A percentile compares a stretch with the other conserved stretches of the same genome.
Conservation (phyloP, 2,329 filamentous ascomycete genomes). For the Claviceps lovelessii region DNA sequence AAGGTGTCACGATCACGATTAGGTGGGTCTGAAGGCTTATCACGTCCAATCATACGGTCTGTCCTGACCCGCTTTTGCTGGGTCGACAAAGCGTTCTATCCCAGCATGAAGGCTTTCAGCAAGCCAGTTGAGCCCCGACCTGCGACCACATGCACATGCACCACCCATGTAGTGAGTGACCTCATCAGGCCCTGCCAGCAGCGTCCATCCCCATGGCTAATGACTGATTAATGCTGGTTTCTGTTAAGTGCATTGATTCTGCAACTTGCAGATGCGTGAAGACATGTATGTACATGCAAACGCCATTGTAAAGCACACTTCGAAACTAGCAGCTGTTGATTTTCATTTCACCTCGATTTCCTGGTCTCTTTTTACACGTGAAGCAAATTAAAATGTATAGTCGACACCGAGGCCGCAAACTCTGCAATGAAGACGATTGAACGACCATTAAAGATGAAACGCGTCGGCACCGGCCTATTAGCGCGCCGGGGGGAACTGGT, state of each 20-base stretch:
- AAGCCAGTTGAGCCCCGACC: not conserved
- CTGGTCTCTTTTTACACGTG: too few relatives aligned
- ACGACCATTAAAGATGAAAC: not conserved
- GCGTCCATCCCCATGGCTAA: not conserved
- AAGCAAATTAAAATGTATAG: not conserved
- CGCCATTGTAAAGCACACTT: too few relatives aligned
- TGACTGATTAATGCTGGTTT: not conserved
- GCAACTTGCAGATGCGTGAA: not conserved
- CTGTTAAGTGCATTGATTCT: not conserved
- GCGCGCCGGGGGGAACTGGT: not conserved
- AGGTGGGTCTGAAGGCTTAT: not conserved
- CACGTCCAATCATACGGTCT: not conserved
- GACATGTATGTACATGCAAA: not conserved
- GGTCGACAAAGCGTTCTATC: not conserved
- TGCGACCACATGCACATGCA: not conserved
- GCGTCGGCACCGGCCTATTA: not conserved
- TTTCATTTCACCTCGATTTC: too few relatives aligned
- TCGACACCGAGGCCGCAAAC: not conserved
- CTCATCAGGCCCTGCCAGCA: not conserved
- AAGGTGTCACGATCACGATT: not conserved
- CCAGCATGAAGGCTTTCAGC: too few relatives aligned
- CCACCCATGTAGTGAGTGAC: not conserved
- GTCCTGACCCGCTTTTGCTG: not conserved
- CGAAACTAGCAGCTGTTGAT: too few relatives aligned
- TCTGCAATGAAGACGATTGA: not conserved